Conservation (phyloP, 352 stramenopile species). For the Globisporangium mamillatum region DNA sequence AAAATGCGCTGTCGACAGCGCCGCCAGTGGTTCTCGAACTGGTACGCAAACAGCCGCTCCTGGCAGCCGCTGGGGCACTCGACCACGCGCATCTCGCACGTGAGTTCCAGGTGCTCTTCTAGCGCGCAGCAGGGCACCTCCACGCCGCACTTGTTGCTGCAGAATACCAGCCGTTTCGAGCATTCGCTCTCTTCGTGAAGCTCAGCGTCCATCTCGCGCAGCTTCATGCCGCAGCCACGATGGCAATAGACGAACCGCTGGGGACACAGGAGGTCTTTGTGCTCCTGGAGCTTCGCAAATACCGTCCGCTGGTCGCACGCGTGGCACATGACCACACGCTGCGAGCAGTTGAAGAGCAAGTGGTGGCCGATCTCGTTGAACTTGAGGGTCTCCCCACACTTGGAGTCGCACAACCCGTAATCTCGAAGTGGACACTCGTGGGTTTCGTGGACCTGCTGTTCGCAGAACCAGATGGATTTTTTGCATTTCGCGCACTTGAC, state of each 20-base stretch:
- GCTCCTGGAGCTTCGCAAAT: slow-evolving; percentile 34
- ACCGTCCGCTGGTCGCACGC: slow-evolving; percentile 40
- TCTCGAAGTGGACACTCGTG: slow-evolving; percentile 54
- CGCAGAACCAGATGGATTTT: slow-evolving; percentile 39
- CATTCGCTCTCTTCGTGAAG: slow-evolving; percentile 52
- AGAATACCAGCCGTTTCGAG: slow-evolving; percentile 39
- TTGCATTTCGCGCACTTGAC: slow-evolving; percentile 50
- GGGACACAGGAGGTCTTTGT: slow-evolving; percentile 45
- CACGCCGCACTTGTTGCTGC: slow-evolving; percentile 52
- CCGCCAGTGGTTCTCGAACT: slow-evolving; percentile 54
- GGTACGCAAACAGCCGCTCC: slow-evolving; percentile 55
- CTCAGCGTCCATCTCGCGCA: slow-evolving; percentile 40
- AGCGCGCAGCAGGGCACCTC: slow-evolving; percentile 31
- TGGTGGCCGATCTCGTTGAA: slow-evolving; percentile 61
- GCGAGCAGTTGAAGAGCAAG: slow-evolving; percentile 46
- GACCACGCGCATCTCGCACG: slow-evolving; percentile 61
- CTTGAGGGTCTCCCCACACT: slow-evolving; percentile 40
- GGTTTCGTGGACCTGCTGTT: slow-evolving; percentile 35
- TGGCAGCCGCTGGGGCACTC: slow-evolving; percentile 56
- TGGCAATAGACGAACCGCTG: slow-evolving; percentile 52
- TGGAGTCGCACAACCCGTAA: slow-evolving; percentile 43
- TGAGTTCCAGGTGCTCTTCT: slow-evolving; percentile 35
- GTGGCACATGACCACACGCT: slow-evolving; percentile 46
- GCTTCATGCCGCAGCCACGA: slow-evolving; percentile 41
- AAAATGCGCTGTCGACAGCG: slow-evolving; percentile 66